Evolutionary conservation across 345 rosid genomes (phyloP).

Genomic region (Tarenaya hassleriana): DNA sequence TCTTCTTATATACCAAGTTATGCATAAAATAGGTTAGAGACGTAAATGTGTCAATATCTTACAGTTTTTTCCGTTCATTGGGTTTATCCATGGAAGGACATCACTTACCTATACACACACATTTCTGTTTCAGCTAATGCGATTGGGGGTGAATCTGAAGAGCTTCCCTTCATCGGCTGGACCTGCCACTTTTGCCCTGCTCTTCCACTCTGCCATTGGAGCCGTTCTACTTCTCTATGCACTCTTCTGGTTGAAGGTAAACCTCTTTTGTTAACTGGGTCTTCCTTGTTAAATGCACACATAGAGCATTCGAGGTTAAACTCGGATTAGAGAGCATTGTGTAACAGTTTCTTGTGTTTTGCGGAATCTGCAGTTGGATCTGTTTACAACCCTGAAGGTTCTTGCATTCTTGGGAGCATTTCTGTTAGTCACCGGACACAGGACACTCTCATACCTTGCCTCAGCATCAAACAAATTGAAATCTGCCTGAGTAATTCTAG

Average conservation of each 20-base stretch:
- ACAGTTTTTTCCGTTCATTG: no score
- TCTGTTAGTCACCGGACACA: constrained; percentile 79
- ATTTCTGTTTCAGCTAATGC: constrained; percentile 24
- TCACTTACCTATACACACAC: not conserved
- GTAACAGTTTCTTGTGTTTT: not conserved
- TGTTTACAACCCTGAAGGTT: constrained; percentile 76
- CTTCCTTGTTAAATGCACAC: no score
- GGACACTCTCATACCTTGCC: constrained; percentile 68
- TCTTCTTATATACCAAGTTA: no score
- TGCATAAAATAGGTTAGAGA: no score
- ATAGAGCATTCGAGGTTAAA: no score
- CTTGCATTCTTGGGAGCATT: constrained; percentile 75
- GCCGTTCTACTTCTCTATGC: constrained; percentile 76
- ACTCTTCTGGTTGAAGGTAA: constrained; percentile 93
- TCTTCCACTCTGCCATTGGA: constrained; percentile 83
- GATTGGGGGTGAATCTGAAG: no score
- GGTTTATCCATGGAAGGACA: no score
- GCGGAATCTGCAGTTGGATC: constrained; percentile 59
- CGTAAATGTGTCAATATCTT: not conserved
- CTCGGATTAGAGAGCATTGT: not conserved
- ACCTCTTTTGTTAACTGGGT: constrained; percentile 4
- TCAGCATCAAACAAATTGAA: constrained; percentile 58
- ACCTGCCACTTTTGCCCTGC: constrained; percentile 58
- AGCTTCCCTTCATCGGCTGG: not conserved
- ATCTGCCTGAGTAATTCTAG: constrained; percentile 32